Conservation (phyloP, 768 basidiomycete genomes). For the Russula sp. region DNA sequence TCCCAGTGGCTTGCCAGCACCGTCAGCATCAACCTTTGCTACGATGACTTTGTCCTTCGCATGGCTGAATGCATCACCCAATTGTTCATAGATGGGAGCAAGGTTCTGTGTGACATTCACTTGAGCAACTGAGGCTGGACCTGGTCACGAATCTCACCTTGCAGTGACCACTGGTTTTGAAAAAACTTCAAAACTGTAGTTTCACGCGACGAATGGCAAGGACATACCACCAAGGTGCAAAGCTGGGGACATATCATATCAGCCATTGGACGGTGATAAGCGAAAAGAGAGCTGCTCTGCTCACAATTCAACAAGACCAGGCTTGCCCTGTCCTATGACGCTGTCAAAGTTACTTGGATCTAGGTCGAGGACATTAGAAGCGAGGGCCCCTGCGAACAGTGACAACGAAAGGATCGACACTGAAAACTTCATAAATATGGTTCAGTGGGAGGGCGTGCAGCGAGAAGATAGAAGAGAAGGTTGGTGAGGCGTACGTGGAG, state of each 20-base stretch:
- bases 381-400: constrained; percentile 47
- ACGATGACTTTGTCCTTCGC: constrained; percentile 78
- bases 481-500: constrained; percentile 10
- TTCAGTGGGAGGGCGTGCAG: background rate
- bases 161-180: constrained; percentile 63
- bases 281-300: constrained; percentile 37
- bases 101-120: constrained; percentile 49
- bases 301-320: constrained; percentile 88
- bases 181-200: background rate
- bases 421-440: constrained; percentile 49
- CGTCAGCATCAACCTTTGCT: constrained; percentile 92
- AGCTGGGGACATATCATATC: constrained; percentile 37
- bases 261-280: background rate
- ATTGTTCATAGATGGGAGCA: constrained; percentile 80
- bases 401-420: constrained; percentile 49
- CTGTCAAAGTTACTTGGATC: constrained; percentile 66
- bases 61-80: constrained; percentile 78
- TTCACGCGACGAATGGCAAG: background rate
- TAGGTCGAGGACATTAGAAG: constrained; percentile 83
- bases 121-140: background rate
- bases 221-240: constrained; percentile 82
- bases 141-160: constrained; percentile 42
- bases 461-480: background rate
- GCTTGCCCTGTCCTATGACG: constrained; percentile 69
- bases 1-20: constrained; percentile 70